Percentiles rank a stretch among this genome's conserved stretches.
phyloP scores from a whole-genome alignment of 768 basidiomycete genomes.

The Boletus patriciae region DNA sequence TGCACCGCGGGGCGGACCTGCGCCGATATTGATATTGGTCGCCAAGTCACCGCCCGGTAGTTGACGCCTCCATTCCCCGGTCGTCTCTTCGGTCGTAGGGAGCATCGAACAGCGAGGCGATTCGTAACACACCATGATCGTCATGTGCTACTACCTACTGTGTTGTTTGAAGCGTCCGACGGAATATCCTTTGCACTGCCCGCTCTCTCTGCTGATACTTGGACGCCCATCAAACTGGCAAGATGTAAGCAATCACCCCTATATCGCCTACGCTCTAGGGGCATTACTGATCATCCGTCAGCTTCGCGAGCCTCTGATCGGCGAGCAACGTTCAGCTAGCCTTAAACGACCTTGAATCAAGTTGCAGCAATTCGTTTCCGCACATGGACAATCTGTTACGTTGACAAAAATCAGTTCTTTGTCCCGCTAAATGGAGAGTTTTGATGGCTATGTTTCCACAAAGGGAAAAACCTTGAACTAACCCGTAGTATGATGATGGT shows the following conservation, averaged over 20 bases:
- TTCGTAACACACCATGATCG: no score
- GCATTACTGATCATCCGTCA: conserved; percentile 2
- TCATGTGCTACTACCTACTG: no score
- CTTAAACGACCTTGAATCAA: background rate
- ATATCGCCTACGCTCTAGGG: background rate
- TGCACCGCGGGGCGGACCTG: background rate
- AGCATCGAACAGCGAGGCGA: no score
- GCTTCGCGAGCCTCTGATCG: background rate
- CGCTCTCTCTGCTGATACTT: background rate
- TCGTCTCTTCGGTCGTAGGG: background rate
- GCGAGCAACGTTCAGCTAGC: background rate
- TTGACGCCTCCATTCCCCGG: background rate
- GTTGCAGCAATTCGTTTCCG: background rate
- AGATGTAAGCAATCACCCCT: background rate
- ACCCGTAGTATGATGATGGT: no score
- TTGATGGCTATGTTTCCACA: no score
- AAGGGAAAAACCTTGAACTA: no score
- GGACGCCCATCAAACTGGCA: background rate
- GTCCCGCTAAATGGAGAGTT: no score
- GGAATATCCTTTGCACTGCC: background rate
- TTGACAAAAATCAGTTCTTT: no score
- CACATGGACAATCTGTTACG: background rate
- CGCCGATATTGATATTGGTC: background rate
- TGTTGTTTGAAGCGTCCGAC: no score
- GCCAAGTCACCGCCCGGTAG: background rate